Percentiles rank a stretch among this genome's conserved stretches.
These are phyloP conservation scores for Moricandia arvensis DNA, from an alignment of 345 rosid genomes.

Conservation along the genomic window DNA sequence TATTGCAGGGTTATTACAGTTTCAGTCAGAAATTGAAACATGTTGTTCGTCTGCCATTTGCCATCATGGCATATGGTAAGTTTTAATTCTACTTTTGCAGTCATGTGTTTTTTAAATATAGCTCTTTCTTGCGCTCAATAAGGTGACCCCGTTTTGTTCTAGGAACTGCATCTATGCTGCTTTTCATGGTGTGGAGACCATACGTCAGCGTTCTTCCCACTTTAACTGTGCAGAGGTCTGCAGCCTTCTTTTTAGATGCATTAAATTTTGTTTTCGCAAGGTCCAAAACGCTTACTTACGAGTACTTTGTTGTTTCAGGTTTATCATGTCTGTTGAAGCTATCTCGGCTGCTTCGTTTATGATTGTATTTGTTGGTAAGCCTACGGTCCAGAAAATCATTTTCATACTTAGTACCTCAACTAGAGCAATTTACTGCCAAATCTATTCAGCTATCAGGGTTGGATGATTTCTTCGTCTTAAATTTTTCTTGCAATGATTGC, in stretches of 20 bases:
- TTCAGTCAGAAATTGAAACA: constrained; percentile 98
- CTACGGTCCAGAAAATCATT: neutral
- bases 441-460: constrained; percentile 2
- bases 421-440: neutral
- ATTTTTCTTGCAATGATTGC: constrained; percentile 6
- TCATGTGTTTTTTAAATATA: neutral
- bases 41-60: constrained; percentile 87
- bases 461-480: neutral
- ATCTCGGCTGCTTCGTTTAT: constrained; percentile 77
- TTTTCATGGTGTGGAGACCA: constrained; percentile 81
- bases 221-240: constrained; percentile 65
- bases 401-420: neutral
- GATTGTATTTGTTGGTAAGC: constrained; percentile 83
- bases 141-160: constrained; percentile 6
- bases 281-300: constrained; percentile 20
- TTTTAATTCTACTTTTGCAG: neutral
- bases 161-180: constrained; percentile 96
- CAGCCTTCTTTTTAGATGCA: neutral
- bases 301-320: constrained; percentile 49
- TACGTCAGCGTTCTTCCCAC: constrained; percentile 63
- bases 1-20: constrained; percentile 88
- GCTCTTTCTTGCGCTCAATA: neutral
- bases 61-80: constrained; percentile 85
- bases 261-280: neutral
- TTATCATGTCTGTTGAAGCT: constrained; percentile 84